Base-by-base conservation (phyloP, 306 rosid genomes). In the Psophocarpus tetragonolobus region DNA sequence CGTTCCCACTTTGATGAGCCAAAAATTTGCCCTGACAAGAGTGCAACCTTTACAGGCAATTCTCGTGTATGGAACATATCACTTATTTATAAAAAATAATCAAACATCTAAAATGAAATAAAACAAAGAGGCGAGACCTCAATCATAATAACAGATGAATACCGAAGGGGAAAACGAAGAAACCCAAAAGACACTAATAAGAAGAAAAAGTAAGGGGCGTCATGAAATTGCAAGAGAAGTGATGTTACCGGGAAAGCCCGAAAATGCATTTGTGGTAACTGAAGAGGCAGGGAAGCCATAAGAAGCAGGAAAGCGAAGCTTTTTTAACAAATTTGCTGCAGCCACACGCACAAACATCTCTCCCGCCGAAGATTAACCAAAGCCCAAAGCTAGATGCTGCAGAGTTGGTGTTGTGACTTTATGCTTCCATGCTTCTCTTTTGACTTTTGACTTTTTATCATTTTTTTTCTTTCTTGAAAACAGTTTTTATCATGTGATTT, bases 341-440 rank as follows among this genome's bases (percentile, higher is more conserved):
- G 75, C 74, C 76, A 71, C 68, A 2, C 90, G 88, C 74, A 86
- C 57, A 67, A 53, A 81, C 96, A 89, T 91, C 76, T 72, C 32
- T 56, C 24, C 33, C 47, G 1, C 54, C 15, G 14, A 47, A 36
- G 70, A 54, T 17, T 9, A 1, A 18, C 42, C 10, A 39, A 5
- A 45, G 20, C 10, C 5, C 1, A 18, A 2, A 27, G 47, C 18
- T 12, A 23, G 63, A 11, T n/a, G 38, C 61, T 15, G 18, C 36
- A 12, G 21, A 65, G 26, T 53, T 6, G 4, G 6, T 13, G 17
- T 13, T 32, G 7, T 32, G 65, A 13, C 39, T 60, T 30, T 60
- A 29, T 29, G 23, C 67, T 60, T 58, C 7, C 13, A 23, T 9
- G 4, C 11, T 48, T 17, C 17, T 4, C 3, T 44, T 12, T 44